Base-by-base conservation (phyloP, 177 flowering plant species). In the Telopea speciosissima region DNA sequence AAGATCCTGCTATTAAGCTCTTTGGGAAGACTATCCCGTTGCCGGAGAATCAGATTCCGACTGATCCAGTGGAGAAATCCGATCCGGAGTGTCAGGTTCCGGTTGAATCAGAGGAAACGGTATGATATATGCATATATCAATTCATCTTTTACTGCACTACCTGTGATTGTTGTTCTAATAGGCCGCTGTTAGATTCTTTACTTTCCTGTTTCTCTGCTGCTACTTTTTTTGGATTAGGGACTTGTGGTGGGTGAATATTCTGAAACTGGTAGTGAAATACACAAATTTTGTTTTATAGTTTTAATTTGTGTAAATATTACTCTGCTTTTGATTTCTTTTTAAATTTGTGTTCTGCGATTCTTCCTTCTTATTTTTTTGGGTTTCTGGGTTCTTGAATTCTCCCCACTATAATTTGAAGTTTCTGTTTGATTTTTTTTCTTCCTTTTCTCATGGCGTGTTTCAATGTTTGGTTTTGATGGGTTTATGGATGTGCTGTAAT, bases 1-100 rank as follows among this genome's bases (percentile, higher is more conserved):
- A 60, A 40, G 65, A 69, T 69, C 71, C 71, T n/a, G 71, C 71
- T 60, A 69, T 69, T 36, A 69, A 59, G 56, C 71, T 69, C 63
- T 69, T 69, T 10, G 71, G 71, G 33, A 68, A 36, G 36, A 68
- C 63, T 24, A 68, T 68, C 59, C 63, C 71, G 63, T 68, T 68
- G 26, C 63, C 22, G 60, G 71, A 68, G 36, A 58, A 49, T 68
- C 70, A 68, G 63, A 56, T 68, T 58, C 33, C 42, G 21, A 62
- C 33, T 33, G 65, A 68, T 9, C 7, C 26, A 36, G 64, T 19
- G 1, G 71, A 60, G 8, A 69, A 69, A 60, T 69, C 64, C 65
- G 71, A 69, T 69, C 71, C 31, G 11, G 64, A 36, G 56, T 58
- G 21, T 69, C 71, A 59, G 65, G 24, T 69, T 60, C 52, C 65